A percentile compares a stretch with the other conserved stretches of the same genome.
Evolutionary conservation across 2,329 filamentous ascomycete species (phyloP).

Genomic region (Sodiomyces alkalinus): DNA sequence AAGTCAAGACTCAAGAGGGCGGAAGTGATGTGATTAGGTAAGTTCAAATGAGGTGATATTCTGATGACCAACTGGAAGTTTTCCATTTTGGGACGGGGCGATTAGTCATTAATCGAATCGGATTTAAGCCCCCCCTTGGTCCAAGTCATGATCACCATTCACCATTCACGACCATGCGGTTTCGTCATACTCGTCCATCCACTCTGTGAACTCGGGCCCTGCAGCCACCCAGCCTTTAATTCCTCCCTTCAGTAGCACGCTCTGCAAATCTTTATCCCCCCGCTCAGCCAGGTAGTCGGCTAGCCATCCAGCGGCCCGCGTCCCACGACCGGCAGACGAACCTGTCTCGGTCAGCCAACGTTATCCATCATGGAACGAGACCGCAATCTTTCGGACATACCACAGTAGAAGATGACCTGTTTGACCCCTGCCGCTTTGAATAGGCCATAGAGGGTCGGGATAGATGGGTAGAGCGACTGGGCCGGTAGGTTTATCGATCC

Average conservation of each 20-base stretch:
- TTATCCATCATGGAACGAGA: neutral
- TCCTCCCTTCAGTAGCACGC: conserved; percentile 32
- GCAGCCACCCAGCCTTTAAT: conserved; percentile 38
- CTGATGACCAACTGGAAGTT: too few relatives aligned
- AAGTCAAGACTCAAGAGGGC: too few relatives aligned
- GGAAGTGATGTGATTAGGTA: too few relatives aligned
- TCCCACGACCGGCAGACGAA: conserved; percentile 38
- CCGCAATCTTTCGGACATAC: too few relatives aligned
- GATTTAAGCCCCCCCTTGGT: too few relatives aligned
- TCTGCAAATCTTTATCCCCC: conserved; percentile 25
- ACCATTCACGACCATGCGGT: conserved; percentile 18
- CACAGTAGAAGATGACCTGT: conserved; percentile 32
- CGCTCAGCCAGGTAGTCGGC: conserved; percentile 30
- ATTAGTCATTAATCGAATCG: too few relatives aligned
- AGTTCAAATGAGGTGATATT: too few relatives aligned
- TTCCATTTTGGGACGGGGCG: too few relatives aligned
- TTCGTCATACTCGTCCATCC: conserved; percentile 31
- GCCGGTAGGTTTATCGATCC: conserved; percentile 37
- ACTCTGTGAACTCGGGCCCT: conserved; percentile 28
- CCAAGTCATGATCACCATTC: too few relatives aligned
- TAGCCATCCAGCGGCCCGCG: conserved; percentile 39
- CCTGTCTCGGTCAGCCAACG: conserved; percentile 18
- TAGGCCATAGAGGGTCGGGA: conserved; percentile 24
- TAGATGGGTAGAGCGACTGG: conserved; percentile 26
- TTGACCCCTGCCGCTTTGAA: conserved; percentile 23